These are phyloP conservation scores for Phytophthora capsici DNA, from an alignment of 352 stramenopile species.

Conservation along the genomic window DNA sequence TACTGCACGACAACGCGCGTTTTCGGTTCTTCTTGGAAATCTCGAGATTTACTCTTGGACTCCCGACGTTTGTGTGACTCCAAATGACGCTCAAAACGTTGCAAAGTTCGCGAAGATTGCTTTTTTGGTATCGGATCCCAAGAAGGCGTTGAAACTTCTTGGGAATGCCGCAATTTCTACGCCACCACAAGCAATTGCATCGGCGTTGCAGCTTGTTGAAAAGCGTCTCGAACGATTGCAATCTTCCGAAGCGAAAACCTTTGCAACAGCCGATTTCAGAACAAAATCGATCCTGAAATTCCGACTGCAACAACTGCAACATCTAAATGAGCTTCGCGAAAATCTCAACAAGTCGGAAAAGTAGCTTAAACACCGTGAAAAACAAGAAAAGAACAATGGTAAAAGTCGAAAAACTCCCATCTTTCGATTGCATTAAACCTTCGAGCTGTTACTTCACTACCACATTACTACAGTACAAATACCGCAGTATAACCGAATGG, in stretches of 20 bases:
- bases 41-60: slow-evolving; percentile 44
- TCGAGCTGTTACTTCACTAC: slow-evolving; percentile 11
- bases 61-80: slow-evolving; percentile 47
- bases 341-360: not conserved
- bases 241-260: not conserved
- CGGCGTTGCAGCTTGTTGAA: slow-evolving; percentile 15
- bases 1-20: slow-evolving; percentile 10
- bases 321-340: slow-evolving; percentile 7
- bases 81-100: slow-evolving; percentile 2
- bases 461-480: not conserved
- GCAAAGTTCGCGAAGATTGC: slow-evolving; percentile 35
- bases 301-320: slow-evolving; percentile 34
- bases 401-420: slow-evolving; percentile 52
- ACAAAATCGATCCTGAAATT: slow-evolving; percentile 29
- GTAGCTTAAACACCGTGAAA: too few species aligned
- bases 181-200: slow-evolving; percentile 9
- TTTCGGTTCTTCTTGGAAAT: slow-evolving; percentile 30
- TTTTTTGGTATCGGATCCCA: slow-evolving; percentile 27
- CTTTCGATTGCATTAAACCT: slow-evolving; percentile 47
- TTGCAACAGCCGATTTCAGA: slow-evolving; percentile 11
- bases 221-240: slow-evolving; percentile 11
- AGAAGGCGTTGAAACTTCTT: slow-evolving; percentile 14
- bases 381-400: not conserved
- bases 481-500: not conserved
- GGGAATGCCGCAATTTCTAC: not conserved